Conservation (phyloP, 805 yeast species). For the Monosporozyma yasuniensis region DNA sequence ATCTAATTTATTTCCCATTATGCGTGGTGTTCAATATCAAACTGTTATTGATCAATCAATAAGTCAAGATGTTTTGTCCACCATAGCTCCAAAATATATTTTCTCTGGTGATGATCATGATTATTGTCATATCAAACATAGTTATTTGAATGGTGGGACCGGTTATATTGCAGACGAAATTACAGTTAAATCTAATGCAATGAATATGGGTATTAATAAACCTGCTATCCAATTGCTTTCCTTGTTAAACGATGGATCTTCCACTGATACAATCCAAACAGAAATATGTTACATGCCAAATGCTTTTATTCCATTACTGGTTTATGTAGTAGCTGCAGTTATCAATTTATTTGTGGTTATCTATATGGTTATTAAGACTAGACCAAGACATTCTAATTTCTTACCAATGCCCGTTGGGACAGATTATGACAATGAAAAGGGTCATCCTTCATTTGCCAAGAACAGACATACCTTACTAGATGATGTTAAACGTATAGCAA, state of each 20-base stretch:
- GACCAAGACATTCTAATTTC: neutral
- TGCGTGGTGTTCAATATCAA: constrained; percentile 77
- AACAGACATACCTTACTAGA: neutral
- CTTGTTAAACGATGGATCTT: constrained; percentile 35
- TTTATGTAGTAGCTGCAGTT: constrained; percentile 24
- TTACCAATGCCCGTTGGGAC: constrained; percentile 20
- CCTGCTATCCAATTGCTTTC: constrained; percentile 87
- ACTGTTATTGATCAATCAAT: constrained; percentile 66
- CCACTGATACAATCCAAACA: constrained; percentile 27
- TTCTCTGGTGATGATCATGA: constrained; percentile 98
- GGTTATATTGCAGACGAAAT: constrained; percentile 49
- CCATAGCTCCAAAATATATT: constrained; percentile 55
- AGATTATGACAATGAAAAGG: constrained; percentile 2
- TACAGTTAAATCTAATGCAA: constrained; percentile 80
- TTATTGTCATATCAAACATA: constrained; percentile 71
- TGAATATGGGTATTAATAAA: constrained; percentile 80
- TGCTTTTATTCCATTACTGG: constrained; percentile 38
- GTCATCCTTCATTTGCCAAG: neutral
- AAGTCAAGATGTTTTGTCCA: constrained; percentile 48
- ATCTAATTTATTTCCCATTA: constrained; percentile 52
- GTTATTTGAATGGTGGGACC: constrained; percentile 19
- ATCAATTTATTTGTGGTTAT: constrained; percentile 2
- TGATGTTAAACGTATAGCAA: neutral
- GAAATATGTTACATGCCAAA: constrained; percentile 48
- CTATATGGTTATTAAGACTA: neutral